Base-by-base conservation (phyloP, 2,329 filamentous ascomycete species). In the Verticillium nonalfalfae region DNA sequence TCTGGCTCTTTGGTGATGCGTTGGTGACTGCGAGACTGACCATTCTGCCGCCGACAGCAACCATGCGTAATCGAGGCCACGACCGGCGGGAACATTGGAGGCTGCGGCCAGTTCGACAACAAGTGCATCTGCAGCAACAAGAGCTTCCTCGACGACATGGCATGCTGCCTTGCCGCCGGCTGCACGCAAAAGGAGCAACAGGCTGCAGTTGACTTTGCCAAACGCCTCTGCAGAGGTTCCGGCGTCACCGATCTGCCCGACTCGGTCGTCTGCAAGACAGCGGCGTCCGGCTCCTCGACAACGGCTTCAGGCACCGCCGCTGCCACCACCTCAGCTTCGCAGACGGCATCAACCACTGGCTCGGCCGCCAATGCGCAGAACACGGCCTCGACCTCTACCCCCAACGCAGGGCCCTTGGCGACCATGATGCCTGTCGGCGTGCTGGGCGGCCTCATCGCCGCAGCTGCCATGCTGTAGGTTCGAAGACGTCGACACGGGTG, bases 111-210 rank as follows among this genome's bases (percentile, higher is more conserved):
- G 55, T 65, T 75, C 67, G 75, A 78, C 69, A 69, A 77, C 62
- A 68, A 65, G 59, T 79, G 77, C 69, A 71, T 79, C 67, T 79
- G 77, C 72, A 68, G 66, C 67, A 77, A 78, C 71, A 57, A 66
- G 56, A 60, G 70, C 54, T 79, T 79, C 72, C 70, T 79, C 60
- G 64, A 67, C 64, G 66, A 65, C 64, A 77, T 79, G 57, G 74
- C 77, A 59, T 79, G 77, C 73, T 79, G 77, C 65, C 70, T 79
- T 58, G 67, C 68, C 52, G 67, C 68, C 38, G 65, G 64, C 55
- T 79, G 77, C 69, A 66, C 70, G 64, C 52, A 64, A 10, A 58
- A 65, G 4, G 74, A 74, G 40, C 72, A 75, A 64, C 62, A 68
- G 1, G 62, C 65, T 1, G 75, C 77, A 57, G 71, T 79, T 63